Conservation (phyloP, 805 yeast species). For the Cyberlindnera veronae region DNA sequence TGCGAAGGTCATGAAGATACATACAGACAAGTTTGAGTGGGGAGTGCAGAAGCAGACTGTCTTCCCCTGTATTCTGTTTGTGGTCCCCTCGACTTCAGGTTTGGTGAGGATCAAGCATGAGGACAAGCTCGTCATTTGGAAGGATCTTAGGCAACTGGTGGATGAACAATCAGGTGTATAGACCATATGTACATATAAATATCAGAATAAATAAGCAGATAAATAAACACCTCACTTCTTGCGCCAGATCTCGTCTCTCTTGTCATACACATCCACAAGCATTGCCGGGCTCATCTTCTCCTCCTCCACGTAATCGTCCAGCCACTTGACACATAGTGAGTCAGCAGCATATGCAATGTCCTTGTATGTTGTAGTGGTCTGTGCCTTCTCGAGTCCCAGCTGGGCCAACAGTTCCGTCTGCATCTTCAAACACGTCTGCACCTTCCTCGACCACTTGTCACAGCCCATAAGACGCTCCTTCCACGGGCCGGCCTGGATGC, state of each 20-base stretch:
- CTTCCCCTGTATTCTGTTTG: slow-evolving; percentile 38
- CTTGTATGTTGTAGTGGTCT: slow-evolving; percentile 9
- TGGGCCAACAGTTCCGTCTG: slow-evolving; percentile 17
- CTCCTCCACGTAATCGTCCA: slow-evolving; percentile 3
- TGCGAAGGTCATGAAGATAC: slow-evolving; percentile 32
- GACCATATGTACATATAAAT: too few species aligned
- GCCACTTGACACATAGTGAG: slow-evolving; percentile 15
- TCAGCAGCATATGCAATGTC: slow-evolving; percentile 18
- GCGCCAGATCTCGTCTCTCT: slow-evolving; percentile 21
- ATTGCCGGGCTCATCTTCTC: slow-evolving; percentile 9
- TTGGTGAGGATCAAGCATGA: slow-evolving; percentile 50
- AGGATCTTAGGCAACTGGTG: slow-evolving; percentile 27
- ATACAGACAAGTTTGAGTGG: slow-evolving; percentile 43
- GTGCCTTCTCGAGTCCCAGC: slow-evolving; percentile 15
- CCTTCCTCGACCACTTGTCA: slow-evolving; percentile 7
- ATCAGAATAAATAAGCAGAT: slow-evolving; percentile 1
- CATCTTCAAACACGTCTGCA: slow-evolving; percentile 18
- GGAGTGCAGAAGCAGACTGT: slow-evolving; percentile 38
- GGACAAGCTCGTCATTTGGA: slow-evolving; percentile 50
- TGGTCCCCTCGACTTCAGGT: slow-evolving; percentile 73
- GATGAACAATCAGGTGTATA: background rate
- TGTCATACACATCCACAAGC: slow-evolving; percentile 11
- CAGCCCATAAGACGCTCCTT: slow-evolving; percentile 20
- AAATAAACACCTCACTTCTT: slow-evolving; percentile 3
- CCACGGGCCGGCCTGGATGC: slow-evolving; percentile 20